Conservation (phyloP, 805 yeast species). For the Sugiyamaella chiloensis region DNA sequence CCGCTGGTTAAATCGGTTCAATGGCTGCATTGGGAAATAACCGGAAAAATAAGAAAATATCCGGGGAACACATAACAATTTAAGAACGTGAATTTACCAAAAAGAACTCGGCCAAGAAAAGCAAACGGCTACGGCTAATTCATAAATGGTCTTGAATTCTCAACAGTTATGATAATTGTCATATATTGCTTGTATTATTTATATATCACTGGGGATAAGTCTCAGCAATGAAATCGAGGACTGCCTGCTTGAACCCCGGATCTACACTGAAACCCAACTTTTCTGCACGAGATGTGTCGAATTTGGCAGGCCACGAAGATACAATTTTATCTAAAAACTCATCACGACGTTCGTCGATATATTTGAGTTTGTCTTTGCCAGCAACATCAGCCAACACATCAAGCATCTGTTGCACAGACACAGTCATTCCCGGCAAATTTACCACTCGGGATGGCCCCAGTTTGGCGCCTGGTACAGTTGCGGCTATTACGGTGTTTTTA, state of each 20-base stretch:
- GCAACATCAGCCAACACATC: conserved; percentile 24
- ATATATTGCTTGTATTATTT: too few relatives aligned
- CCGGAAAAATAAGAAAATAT: too few relatives aligned
- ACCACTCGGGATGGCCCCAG: conserved; percentile 21
- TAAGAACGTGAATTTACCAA: too few relatives aligned
- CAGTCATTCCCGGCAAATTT: conserved; percentile 26
- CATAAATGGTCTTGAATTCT: too few relatives aligned
- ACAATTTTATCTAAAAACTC: conserved; percentile 20
- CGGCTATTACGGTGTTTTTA: conserved; percentile 21
- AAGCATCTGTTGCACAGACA: conserved; percentile 26
- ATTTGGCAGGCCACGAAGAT: conserved; percentile 23
- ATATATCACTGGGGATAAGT: too few relatives aligned
- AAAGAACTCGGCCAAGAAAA: too few relatives aligned
- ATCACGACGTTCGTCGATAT: conserved; percentile 18
- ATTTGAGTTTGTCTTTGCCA: conserved; percentile 18
- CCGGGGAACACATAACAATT: too few relatives aligned
- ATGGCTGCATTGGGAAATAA: not conserved
- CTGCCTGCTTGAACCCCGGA: conserved; percentile 17
- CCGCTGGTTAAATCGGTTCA: conserved; percentile 3
- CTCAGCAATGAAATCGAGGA: conserved; percentile 14
- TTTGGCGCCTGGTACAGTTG: conserved; percentile 12
- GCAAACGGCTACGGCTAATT: too few relatives aligned
- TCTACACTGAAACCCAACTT: conserved; percentile 13
- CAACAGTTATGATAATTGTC: too few relatives aligned
- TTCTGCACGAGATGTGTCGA: conserved; percentile 18